Evolutionary conservation across 2,329 filamentous ascomycete species (phyloP).

Genomic region (Botrytis fabae): DNA sequence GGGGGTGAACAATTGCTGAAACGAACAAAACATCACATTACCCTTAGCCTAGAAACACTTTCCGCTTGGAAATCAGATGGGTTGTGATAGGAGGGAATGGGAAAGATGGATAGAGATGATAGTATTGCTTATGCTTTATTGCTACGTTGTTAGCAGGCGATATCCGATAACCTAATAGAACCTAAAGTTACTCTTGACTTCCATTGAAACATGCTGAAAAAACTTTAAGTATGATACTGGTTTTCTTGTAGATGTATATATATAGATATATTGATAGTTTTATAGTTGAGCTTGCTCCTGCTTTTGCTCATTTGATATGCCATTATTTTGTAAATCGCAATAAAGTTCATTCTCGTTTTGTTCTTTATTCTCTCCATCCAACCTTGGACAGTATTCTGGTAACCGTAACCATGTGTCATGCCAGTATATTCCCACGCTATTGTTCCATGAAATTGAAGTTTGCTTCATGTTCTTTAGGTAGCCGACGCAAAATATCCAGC

Average conservation of each 20-base stretch:
- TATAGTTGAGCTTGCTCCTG: not conserved
- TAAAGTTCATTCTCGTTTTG: not conserved
- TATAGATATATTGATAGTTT: not conserved
- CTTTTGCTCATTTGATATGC: not conserved
- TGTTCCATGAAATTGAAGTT: not conserved
- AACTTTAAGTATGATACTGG: not conserved
- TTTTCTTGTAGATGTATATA: not conserved
- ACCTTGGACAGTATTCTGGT: not conserved
- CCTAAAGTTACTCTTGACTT: slow-evolving; percentile 14
- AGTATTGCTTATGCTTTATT: slow-evolving; percentile 20
- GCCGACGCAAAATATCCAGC: not conserved
- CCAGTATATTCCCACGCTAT: not conserved
- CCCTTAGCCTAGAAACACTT: not conserved
- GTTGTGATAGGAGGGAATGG: slow-evolving; percentile 4
- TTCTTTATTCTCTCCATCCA: not conserved
- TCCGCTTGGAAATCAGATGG: slow-evolving; percentile 23
- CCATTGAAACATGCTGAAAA: not conserved
- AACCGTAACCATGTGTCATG: not conserved
- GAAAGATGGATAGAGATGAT: slow-evolving; percentile 18
- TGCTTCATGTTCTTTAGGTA: not conserved
- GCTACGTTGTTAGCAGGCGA: slow-evolving; percentile 18
- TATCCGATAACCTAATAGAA: slow-evolving; percentile 18
- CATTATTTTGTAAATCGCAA: not conserved
- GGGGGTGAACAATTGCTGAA: not conserved
- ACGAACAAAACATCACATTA: not conserved